Base-by-base conservation (phyloP, 192 early-diverging fungal genomes). In the Lobosporangium transversale region DNA sequence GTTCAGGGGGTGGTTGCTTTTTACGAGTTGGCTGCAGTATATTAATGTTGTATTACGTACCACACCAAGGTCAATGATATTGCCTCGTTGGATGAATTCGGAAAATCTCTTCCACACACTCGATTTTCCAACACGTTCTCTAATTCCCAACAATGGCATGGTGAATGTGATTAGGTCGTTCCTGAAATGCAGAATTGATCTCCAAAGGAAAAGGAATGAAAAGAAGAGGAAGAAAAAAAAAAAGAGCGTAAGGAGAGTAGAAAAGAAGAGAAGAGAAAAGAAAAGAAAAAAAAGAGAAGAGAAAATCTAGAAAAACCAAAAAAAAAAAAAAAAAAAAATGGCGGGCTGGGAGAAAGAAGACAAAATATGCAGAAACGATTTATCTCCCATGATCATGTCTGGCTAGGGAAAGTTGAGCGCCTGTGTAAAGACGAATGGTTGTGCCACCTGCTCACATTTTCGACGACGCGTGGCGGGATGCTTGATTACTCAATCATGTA, bases 41-140 rank as follows among this genome's bases (percentile, higher is more conserved):
- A 17, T 21, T 21, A 45, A 31, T 44, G 26, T 20, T n/a, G n/a
- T n/a, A n/a, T n/a, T 33, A 36, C 21, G 60, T 76, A 76, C 73
- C 57, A 76, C 73, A 57, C 73, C 73, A 58, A 76, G 73, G 48
- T 76, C 63, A 17, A 76, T 66, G 58, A 76, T 66, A 48, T 60
- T 76, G 40, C 73, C 73, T 0, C 56, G 73, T 24, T 58, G 55
- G 42, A 76, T 67, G 48, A 76, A 76, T 58, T 66, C 58, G 14
- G 26, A 48, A 37, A 76, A 76, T 24, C 58, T 27, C 18, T 53
- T 18, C 73, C 73, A 76, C 37, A 67, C 59, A 8, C 58, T 30
- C 23, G 58, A 62, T 31, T 67, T 43, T 45, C 62, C 67, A 53
- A 67, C 63, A 18, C 58, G 63, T 26, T 76, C 64, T 20, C 37